Base-by-base conservation (phyloP, 192 early-diverging fungal genomes). In the Backusella tuberculispora region DNA sequence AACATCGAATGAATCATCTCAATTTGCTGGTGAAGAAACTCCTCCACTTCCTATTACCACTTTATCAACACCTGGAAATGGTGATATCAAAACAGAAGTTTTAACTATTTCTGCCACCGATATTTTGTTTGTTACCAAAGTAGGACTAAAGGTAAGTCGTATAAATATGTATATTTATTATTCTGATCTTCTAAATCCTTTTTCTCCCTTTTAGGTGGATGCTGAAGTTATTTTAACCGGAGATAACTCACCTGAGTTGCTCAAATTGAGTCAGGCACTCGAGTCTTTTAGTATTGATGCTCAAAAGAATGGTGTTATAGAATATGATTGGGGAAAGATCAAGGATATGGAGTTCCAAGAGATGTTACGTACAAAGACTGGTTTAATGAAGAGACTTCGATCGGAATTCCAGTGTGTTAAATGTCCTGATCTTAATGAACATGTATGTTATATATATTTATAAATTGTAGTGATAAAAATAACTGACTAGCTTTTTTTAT, bases 301-400 rank as follows among this genome's bases (percentile, higher is more conserved):
- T 4, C 75, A 76, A 65, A 79, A 72, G 43, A 56, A 78, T 80
- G 73, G 78, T 14, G 66, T 83, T 8, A 79, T 85, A 3, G 97
- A 97, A 76, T 90, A 90, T 65, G 92, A 95, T 53, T 98, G 93
- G 94, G 78, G 78, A 48, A 96, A 95, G 78, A 88, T 99, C 70
- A 90, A 92, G 37, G 90, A 95, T 34, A 76, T 97, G 12, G 96
- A 97, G 14, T 97, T 98, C 80, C 92, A 95, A 76, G 87, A 93
- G 71, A 85, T 86, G 69, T 76, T 88, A 38, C 72, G 84, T 38
- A 89, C 92, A 70, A 95, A 91, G 75, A 71, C 76, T 6, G 66
- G 67, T 0, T 79, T 95, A 19, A 75, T 91, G 34, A 67, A 78
- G 5, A 75, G 78, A 63, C 72, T 95, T 26, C 48, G 44, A 6